Base-by-base conservation (phyloP, 1,139 yeast species). In the Zhuliangozyma parablackwelliae region DNA sequence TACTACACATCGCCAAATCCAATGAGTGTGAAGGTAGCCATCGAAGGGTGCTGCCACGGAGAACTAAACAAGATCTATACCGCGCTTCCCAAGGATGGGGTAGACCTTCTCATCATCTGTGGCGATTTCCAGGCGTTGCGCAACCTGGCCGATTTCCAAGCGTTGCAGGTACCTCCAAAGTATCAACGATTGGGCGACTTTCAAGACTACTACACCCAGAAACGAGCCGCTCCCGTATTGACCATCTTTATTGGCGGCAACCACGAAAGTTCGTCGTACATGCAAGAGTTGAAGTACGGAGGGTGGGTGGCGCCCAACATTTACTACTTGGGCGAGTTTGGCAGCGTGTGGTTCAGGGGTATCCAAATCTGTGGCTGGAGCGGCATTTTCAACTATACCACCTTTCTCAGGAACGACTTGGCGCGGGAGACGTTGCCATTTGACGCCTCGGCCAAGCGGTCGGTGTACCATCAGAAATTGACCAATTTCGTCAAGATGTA, bases 1-100 rank as follows among this genome's bases (percentile, higher is more conserved):
- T 5, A 30, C 6, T 30, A 31, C 6, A 31, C 16, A 31, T 12
- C 11, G 16, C 16, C 16, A 10, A 31, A 9, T 8, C 23, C 26
- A 16, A 9, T 13, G 16, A 12, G 10, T 31, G 33, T 47, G 8
- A 45, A 38, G 28, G 36, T 89, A 10, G 96, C 95, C 6, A 72
- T 89, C 0, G 92, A 87, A 52, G 99, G 99, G 13, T 92, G 99
- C 56, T 82, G 96, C 46, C 99, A 92, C 57, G 97, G 98, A 2
- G 81, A 80, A 43, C 70, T 92, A 30, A 64, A 79, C 44, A 50
- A 54, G 9, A 82, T 90, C 3, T 90, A 89, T 52, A 40, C 50
- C 2, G 45, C 53, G 12, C 36, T 65, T 6, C 51, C 59, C 2
- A 12, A 26, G 6, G 33, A 46, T 6, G 37, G 44, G 9, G 74